phyloP scores from a whole-genome alignment of 805 yeast genomes.

The Yarrowia osloensis region DNA sequence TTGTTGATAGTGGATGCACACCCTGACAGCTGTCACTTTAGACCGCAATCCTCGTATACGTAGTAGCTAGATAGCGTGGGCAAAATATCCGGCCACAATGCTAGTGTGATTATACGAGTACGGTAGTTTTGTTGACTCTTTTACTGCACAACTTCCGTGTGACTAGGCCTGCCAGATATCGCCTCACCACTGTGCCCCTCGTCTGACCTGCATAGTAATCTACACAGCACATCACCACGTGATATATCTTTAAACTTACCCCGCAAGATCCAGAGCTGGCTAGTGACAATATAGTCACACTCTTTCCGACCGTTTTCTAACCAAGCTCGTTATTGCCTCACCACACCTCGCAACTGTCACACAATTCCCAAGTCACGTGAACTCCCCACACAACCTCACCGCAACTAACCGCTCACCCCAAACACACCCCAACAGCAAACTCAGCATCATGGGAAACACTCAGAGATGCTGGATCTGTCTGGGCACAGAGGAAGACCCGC shows the following conservation, averaged over 20 bases:
- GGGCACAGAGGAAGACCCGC: constrained; percentile 43
- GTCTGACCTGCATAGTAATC: background rate
- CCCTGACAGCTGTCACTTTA: background rate
- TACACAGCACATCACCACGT: background rate
- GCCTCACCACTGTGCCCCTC: no score
- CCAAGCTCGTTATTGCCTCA: background rate
- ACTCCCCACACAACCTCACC: background rate
- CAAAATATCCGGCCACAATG: background rate
- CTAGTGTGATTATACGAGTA: no score
- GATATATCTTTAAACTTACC: constrained; percentile 26
- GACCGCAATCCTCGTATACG: background rate
- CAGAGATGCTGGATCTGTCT: constrained; percentile 46
- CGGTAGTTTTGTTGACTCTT: no score
- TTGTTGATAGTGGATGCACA: no score
- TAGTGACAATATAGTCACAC: background rate
- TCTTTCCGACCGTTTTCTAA: no score
- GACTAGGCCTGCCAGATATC: no score
- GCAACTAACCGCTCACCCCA: background rate
- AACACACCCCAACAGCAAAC: background rate
- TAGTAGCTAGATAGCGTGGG: background rate
- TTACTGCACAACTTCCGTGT: no score
- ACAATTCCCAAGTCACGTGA: background rate
- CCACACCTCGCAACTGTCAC: background rate
- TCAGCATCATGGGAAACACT: background rate
- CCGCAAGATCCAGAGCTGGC: constrained; percentile 12